Evolutionary conservation across 2,329 filamentous ascomycete species (phyloP).

Genomic region (Xylariaceae sp.): DNA sequence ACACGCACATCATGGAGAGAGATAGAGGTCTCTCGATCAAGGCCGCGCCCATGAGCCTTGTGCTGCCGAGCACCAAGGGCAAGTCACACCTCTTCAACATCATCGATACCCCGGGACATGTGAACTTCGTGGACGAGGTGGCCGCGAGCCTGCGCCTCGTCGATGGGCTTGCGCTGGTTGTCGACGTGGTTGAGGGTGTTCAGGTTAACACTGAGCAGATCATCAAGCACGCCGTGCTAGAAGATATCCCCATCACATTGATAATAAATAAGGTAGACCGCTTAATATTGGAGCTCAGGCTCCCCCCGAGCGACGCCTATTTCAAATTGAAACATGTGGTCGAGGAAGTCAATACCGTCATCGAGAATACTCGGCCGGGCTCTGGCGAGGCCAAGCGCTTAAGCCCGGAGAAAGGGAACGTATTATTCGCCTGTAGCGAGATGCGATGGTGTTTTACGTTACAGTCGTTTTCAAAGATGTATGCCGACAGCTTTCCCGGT

Average conservation of each 20-base stretch:
- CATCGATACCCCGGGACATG: conserved; percentile 92
- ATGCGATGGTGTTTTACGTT: conserved; percentile 98
- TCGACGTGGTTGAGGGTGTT: conserved; percentile 98
- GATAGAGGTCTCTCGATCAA: conserved; percentile 91
- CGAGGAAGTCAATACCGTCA: conserved; percentile 94
- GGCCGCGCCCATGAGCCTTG: conserved; percentile 86
- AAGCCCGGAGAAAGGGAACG: conserved; percentile 95
- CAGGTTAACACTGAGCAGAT: conserved; percentile 96
- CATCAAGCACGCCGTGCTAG: conserved; percentile 89
- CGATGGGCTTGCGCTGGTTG: conserved; percentile 87
- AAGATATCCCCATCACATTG: conserved; percentile 82
- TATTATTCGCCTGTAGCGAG: conserved; percentile 88
- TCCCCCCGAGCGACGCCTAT: conserved; percentile 93
- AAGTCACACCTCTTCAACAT: conserved; percentile 96
- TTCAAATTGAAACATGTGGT: conserved; percentile 99
- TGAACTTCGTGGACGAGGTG: conserved; percentile 98
- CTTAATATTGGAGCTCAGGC: conserved; percentile 86
- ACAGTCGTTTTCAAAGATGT: conserved; percentile 93
- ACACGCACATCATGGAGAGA: conserved; percentile 82
- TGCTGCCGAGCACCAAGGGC: conserved; percentile 80
- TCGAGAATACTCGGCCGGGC: conserved; percentile 80
- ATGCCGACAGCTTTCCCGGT: conserved; percentile 79
- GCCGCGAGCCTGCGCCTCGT: conserved; percentile 81
- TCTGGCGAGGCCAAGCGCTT: conserved; percentile 74
- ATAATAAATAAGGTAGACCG: conserved; percentile 98